A percentile compares a stretch with the other conserved stretches of the same genome.
Evolutionary conservation across 225 moss, liverwort and hornwort species (phyloP).

Genomic region (Lunularia cruciata): DNA sequence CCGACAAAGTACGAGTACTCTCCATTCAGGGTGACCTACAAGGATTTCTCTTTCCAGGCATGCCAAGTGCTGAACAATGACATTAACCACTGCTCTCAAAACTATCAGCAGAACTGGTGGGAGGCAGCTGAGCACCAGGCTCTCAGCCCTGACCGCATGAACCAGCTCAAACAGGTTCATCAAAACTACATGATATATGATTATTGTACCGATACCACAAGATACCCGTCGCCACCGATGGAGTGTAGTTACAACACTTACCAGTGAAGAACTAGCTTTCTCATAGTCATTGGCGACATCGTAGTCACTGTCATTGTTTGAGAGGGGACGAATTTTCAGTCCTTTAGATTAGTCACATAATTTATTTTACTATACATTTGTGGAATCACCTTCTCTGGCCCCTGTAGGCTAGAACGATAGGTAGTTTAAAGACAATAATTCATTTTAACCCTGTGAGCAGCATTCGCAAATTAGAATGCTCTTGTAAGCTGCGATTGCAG

Average conservation of each 20-base stretch:
- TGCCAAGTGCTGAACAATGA: neutral
- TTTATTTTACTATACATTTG: too few species aligned
- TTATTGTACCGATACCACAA: constrained; percentile 49
- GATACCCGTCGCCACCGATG: neutral
- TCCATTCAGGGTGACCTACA: constrained; percentile 10
- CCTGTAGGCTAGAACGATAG: too few species aligned
- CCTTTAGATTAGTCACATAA: too few species aligned
- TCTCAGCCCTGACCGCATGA: neutral
- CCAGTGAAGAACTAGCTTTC: too few species aligned
- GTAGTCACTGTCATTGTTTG: too few species aligned
- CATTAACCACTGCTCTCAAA: neutral
- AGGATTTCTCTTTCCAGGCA: neutral
- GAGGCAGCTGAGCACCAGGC: neutral
- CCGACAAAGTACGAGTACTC: neutral
- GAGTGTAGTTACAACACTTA: constrained; percentile 12
- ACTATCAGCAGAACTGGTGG: neutral
- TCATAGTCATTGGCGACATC: too few species aligned
- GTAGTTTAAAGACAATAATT: too few species aligned
- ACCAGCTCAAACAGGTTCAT: constrained; percentile 15
- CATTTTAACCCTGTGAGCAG: too few species aligned
- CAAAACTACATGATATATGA: constrained; percentile 36
- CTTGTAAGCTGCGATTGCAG: too few species aligned
- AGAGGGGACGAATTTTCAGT: too few species aligned
- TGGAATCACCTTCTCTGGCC: too few species aligned
- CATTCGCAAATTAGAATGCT: too few species aligned